Conservation (phyloP, 352 stramenopile genomes). For the Lagenidium giganteum region DNA sequence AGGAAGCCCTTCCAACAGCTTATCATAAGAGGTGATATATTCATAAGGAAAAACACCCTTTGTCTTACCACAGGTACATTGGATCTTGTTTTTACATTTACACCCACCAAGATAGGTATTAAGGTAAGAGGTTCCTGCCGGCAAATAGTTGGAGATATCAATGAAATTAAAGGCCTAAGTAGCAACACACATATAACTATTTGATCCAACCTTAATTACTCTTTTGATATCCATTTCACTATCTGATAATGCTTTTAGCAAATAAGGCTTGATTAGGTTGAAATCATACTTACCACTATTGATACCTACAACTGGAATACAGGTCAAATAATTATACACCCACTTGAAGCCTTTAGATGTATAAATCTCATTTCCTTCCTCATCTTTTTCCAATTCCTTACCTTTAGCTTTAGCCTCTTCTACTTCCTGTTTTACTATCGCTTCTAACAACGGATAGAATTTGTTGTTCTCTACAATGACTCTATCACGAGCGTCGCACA, state of each 20-base stretch:
- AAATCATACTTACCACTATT: constrained; percentile 23
- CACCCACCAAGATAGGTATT: constrained; percentile 23
- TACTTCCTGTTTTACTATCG: too few species aligned
- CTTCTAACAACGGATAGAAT: too few species aligned
- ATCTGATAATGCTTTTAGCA: constrained; percentile 5
- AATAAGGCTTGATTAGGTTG: constrained; percentile 24
- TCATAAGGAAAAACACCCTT: constrained; percentile 29
- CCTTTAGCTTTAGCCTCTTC: too few species aligned
- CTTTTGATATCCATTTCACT: constrained; percentile 23
- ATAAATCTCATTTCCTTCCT: too few species aligned
- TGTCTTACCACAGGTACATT: constrained; percentile 15
- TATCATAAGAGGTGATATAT: constrained; percentile 24
- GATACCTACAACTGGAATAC: constrained; percentile 12
- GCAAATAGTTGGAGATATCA: constrained; percentile 27
- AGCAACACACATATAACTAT: constrained; percentile 25
- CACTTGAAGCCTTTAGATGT: too few species aligned
- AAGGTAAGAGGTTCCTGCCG: constrained; percentile 21
- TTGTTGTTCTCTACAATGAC: too few species aligned
- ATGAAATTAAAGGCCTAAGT: constrained; percentile 23
- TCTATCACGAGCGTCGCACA: too few species aligned
- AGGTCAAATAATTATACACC: too few species aligned
- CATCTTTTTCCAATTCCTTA: too few species aligned
- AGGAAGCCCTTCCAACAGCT: constrained; percentile 17
- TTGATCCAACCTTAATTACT: constrained; percentile 5
- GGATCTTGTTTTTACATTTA: constrained; percentile 27